Evolutionary conservation across 2,329 filamentous ascomycete genomes (phyloP), one percentile per base, ranked within the genome.

Genomic region (Neofusicoccum parvum): DNA sequence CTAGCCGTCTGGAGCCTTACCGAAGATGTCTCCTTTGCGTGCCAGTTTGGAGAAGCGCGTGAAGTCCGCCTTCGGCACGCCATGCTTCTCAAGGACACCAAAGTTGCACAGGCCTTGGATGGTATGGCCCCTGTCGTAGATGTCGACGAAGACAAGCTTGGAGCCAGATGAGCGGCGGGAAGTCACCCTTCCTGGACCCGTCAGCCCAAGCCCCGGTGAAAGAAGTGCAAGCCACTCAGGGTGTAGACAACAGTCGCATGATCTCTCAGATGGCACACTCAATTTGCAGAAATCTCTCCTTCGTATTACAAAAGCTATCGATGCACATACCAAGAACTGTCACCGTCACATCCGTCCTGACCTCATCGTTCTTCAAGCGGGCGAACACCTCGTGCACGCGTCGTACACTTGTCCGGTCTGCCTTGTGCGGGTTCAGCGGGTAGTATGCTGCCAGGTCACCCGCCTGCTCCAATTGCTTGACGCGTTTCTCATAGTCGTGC

Each of bases 91-190:
- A 67, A 84, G 73, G 60, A 83, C 85, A 66, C 83, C 82, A 70
- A 89, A 83, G 77, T 91, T 91, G 76, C 91, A 85, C 81, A 96
- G 88, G 67, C 89, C 85, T 79, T 99, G 95, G 39, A 96, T 78
- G 69, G 85, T 86, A 70, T 87, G 80, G 65, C 88, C 90, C 74
- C 92, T 88, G 75, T 92, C 88, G 70, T 88, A 83, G 58, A 98
- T 80, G 78, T 95, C 91, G 70, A 97, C 77, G 77, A 99, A 99
- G 68, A 92, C 83, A 71, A 99, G 87, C 78, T 91, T 92, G 71
- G 87, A 89, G 70, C 94, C 89, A 64, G 88, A 85, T 54, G 86
- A 82, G 68, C 92, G 90, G 74, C 91, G 86, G 53, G 88, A 88
- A 72, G 85, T 83, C 68, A 97, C 84, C 75, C 92, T 92, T 78